These are phyloP conservation scores for Escallonia herrerae DNA, from an alignment of 129 eudicot genomes.

Conservation along the genomic window DNA sequence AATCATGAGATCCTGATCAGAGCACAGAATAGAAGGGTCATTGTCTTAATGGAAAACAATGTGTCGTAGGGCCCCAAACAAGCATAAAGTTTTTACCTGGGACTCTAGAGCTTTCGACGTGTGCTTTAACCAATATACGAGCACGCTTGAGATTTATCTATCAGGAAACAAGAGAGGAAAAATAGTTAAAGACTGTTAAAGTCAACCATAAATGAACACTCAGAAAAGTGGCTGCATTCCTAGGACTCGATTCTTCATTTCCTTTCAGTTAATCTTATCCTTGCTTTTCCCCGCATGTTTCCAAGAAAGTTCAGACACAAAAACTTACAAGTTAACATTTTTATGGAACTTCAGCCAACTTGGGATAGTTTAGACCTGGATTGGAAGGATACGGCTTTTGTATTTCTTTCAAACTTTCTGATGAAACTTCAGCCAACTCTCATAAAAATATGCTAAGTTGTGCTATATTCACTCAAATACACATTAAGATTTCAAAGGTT, in stretches of 20 bases:
- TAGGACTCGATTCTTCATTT: background rate
- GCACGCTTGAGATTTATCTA: slow-evolving; percentile 99
- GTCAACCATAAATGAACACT: background rate
- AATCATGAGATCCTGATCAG: slow-evolving; percentile 56
- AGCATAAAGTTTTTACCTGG: slow-evolving; percentile 43
- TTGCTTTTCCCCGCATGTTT: background rate
- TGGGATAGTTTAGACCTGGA: no score
- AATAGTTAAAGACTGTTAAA: background rate
- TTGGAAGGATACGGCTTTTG: no score
- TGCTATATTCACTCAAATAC: no score
- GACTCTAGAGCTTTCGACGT: slow-evolving; percentile 48
- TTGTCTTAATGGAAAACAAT: slow-evolving; percentile 1
- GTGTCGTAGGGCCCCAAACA: slow-evolving; percentile 1
- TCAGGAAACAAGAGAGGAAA: background rate
- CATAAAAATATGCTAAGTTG: no score
- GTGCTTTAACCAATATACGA: slow-evolving; percentile 69
- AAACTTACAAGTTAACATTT: no score
- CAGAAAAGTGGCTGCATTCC: background rate
- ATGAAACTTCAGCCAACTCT: no score
- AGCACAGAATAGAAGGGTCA: slow-evolving; percentile 1
- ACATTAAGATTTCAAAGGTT: no score
- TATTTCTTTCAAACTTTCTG: no score
- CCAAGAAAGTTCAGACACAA: no score
- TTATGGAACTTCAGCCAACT: no score
- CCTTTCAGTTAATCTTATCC: background rate